Evolutionary conservation across 2,329 filamentous ascomycete genomes (phyloP).

Genomic region (Corinectria fuckeliana): DNA sequence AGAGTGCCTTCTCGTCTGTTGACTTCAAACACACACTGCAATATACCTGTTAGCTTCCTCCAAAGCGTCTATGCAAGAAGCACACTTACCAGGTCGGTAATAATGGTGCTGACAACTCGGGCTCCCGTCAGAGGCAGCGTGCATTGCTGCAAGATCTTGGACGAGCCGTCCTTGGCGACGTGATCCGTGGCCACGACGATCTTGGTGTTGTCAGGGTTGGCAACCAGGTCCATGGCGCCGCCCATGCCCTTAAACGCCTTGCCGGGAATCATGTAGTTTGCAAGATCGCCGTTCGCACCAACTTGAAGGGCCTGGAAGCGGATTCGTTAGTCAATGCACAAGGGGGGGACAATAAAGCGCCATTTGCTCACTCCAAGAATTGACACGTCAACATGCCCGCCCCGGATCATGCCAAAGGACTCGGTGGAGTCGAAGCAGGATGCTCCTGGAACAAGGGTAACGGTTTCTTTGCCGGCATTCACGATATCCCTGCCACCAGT

Average conservation of each 20-base stretch:
- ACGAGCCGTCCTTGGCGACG: constrained; percentile 70
- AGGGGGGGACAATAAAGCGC: neutral
- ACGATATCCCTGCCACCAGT: constrained; percentile 66
- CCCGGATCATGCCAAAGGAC: constrained; percentile 87
- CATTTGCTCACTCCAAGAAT: constrained; percentile 73
- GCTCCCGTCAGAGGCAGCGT: constrained; percentile 70
- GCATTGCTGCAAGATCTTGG: constrained; percentile 71
- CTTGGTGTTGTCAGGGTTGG: constrained; percentile 74
- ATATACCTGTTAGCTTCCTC: constrained; percentile 12
- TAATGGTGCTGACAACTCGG: constrained; percentile 72
- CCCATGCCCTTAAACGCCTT: constrained; percentile 91
- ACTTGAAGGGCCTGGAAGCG: constrained; percentile 72
- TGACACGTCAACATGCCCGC: constrained; percentile 82
- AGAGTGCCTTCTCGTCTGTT: constrained; percentile 66
- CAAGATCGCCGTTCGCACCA: constrained; percentile 77
- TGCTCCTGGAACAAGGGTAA: constrained; percentile 78
- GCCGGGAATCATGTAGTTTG: constrained; percentile 90
- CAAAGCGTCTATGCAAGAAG: neutral
- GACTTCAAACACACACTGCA: constrained; percentile 72
- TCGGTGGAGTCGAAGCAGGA: constrained; percentile 81
- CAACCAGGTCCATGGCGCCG: constrained; percentile 76
- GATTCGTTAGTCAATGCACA: neutral
- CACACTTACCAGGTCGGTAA: constrained; percentile 72
- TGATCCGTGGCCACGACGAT: constrained; percentile 76
- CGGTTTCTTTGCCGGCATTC: constrained; percentile 88